These are phyloP conservation scores for Lichina pygmaea DNA, from an alignment of 495 filamentous ascomycete genomes.

Conservation along the genomic window DNA sequence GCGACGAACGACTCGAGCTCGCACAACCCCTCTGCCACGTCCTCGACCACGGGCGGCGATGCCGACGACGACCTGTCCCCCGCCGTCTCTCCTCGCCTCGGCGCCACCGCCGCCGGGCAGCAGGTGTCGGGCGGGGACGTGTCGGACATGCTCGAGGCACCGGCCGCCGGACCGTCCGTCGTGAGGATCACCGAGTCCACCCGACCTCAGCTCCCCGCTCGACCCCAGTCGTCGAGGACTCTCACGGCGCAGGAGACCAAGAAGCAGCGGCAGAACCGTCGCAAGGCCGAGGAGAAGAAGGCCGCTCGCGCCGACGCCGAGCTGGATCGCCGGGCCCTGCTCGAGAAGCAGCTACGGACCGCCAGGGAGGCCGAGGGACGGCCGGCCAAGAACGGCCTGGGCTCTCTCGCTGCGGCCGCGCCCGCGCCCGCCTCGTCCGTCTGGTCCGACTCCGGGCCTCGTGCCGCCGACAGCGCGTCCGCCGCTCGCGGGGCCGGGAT, in stretches of 20 bases:
- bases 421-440: not conserved
- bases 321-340: constrained; percentile 15
- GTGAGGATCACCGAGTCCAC: constrained; percentile 15
- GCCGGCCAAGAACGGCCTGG: constrained; percentile 18
- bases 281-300: constrained; percentile 21
- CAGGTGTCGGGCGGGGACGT: constrained; percentile 9
- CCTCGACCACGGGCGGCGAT: constrained; percentile 53
- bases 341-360: constrained; percentile 21
- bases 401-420: constrained; percentile 5
- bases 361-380: constrained; percentile 19
- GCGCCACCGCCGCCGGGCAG: constrained; percentile 14
- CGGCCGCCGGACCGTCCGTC: constrained; percentile 12
- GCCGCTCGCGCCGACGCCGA: constrained; percentile 17
- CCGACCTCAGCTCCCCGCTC: constrained; percentile 9
- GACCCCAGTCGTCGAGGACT: constrained; percentile 11
- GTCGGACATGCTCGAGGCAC: constrained; percentile 22
- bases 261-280: constrained; percentile 22
- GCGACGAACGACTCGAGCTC: constrained; percentile 16
- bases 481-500: not conserved
- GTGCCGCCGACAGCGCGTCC: not conserved
- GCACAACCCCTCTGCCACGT: constrained; percentile 21
- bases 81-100: constrained; percentile 28
- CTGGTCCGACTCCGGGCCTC: not conserved
- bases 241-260: constrained; percentile 15
- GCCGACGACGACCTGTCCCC: constrained; percentile 60